Evolutionary conservation across 768 basidiomycete genomes (phyloP), one percentile per base, ranked within the genome.

Genomic region (Lactifluus hygrophoroides): DNA sequence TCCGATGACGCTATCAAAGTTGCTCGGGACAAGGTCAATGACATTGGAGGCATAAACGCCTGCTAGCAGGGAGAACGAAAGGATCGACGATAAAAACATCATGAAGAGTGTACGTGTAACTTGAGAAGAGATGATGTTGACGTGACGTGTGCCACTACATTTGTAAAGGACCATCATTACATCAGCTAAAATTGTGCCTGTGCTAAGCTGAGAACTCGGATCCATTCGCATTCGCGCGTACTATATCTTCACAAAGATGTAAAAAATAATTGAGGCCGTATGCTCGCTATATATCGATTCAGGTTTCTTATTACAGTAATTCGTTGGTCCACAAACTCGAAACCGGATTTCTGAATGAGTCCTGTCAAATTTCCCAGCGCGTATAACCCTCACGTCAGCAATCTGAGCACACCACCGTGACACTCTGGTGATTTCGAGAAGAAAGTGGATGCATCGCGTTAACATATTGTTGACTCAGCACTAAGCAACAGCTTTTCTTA

Each of bases 1-100:
- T 50, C 92, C 93, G 66, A 95, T 74, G 56, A 84, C 69, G 28
- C 73, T 64, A 69, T 92, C 86, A 68, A 93, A 96, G 73, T 86
- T 90, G 61, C 77, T 75, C 0, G 87, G 77, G 46, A 69, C 79
- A 46, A 95, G 83, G 8, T 93, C 91, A 44, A 94, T 60, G 51
- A 96, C 94, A 67, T 93, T 92, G 9, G 89, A 93, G 44, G 88
- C 88, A 57, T 74, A 71, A 13, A 75, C 84, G 35, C 74, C 73
- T 44, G 81, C 78, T 62, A 84, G 66, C 10, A 87, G 66, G 21
- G 79, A 74, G n/a, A 81, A 74, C 21, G 80, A 73, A 64, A 88
- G 72, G 46, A 88, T 65, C 43, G 80, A 76, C 62, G 81, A 66
- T 27, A 78, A 76, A 57, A 85, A 70, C 70, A 73, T 79, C 88